Evolutionary conservation across 2,329 filamentous ascomycete genomes (phyloP).

Genomic region (Colletotrichum acutatum): DNA sequence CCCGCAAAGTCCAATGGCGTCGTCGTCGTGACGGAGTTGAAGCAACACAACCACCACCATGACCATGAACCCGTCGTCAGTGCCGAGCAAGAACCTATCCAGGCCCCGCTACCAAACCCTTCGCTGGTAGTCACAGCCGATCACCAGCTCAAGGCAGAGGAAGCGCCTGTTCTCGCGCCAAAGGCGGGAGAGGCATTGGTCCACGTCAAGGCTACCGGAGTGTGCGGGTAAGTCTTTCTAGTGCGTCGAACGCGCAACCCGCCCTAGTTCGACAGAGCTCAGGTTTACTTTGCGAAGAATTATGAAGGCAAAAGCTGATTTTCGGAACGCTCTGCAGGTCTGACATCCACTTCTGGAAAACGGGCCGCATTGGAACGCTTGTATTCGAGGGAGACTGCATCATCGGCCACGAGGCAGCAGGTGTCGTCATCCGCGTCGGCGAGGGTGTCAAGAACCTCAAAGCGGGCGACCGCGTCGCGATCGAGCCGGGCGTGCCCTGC

Average conservation of each 20-base stretch:
- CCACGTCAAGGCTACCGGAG: constrained; percentile 71
- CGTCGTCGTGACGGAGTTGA: constrained; percentile 5
- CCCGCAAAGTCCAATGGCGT: constrained; percentile 14
- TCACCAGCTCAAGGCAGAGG: constrained; percentile 65
- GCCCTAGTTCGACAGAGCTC: no score
- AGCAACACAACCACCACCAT: background rate
- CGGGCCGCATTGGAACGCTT: constrained; percentile 71
- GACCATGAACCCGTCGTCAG: background rate
- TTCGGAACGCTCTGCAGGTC: constrained; percentile 52
- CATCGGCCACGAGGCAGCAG: constrained; percentile 73
- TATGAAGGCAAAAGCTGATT: background rate
- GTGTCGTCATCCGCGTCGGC: constrained; percentile 67
- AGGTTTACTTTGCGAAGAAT: no score
- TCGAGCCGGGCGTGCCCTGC: constrained; percentile 75
- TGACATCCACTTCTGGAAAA: constrained; percentile 76
- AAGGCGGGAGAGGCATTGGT: constrained; percentile 65
- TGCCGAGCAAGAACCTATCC: constrained; percentile 33
- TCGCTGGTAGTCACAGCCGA: constrained; percentile 70
- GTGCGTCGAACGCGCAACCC: no score
- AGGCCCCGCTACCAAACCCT: constrained; percentile 57
- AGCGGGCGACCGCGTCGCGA: constrained; percentile 71
- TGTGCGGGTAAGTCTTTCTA: constrained; percentile 64
- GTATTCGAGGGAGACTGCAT: constrained; percentile 72
- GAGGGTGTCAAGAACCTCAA: constrained; percentile 63
- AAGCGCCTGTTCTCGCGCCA: constrained; percentile 67